phyloP scores from a whole-genome alignment of 148 eudicot genomes.

The Chenopodium formosanum region DNA sequence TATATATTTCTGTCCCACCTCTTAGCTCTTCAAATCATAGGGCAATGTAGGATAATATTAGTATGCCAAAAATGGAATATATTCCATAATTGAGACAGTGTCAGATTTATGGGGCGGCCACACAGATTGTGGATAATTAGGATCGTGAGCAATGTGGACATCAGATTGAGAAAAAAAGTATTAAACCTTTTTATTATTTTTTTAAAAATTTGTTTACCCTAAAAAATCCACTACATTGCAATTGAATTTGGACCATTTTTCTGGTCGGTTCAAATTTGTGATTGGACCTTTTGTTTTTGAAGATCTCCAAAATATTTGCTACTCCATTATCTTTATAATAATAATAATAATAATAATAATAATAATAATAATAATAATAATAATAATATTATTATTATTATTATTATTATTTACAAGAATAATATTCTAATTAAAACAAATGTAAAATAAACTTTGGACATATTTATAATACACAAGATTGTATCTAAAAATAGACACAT shows the following conservation, averaged over 20 bases:
- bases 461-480: too few relatives aligned
- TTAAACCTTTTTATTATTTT: background rate
- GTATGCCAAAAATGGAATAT: conserved; percentile 25
- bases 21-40: conserved; percentile 21
- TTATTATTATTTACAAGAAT: too few relatives aligned
- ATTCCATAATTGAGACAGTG: conserved; percentile 8
- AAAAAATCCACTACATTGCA: background rate
- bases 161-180: background rate
- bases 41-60: background rate
- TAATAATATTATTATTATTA: too few relatives aligned
- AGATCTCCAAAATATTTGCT: conserved; percentile 4
- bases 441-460: too few relatives aligned
- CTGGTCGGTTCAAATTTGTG: background rate
- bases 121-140: conserved; percentile 2
- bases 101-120: conserved; percentile 2
- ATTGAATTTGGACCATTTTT: conserved; percentile 10
- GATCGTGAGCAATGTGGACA: conserved; percentile 15
- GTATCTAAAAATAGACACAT: too few relatives aligned
- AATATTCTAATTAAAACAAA: too few relatives aligned
- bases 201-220: background rate
- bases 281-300: conserved; percentile 6
- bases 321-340: background rate
- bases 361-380: too few relatives aligned
- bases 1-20: background rate
- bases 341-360: too few relatives aligned